These are phyloP conservation scores for Yarrowia sp. DNA, from an alignment of 805 yeast species.

Conservation along the genomic window DNA sequence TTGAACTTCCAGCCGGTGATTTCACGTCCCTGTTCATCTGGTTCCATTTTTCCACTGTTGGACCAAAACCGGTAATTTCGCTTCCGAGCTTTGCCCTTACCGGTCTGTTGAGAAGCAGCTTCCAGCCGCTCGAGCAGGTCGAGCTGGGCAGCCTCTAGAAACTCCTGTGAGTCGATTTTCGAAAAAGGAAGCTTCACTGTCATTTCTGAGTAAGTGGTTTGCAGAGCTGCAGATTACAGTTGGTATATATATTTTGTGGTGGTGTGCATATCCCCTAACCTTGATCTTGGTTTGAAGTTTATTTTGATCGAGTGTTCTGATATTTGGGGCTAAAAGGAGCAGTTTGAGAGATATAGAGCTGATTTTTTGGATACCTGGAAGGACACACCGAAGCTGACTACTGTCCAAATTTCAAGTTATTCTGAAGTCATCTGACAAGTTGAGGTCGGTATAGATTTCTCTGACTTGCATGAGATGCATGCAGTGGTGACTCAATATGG, in stretches of 20 bases:
- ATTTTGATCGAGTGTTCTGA: too few relatives aligned
- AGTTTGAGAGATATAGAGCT: neutral
- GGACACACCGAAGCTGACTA: too few relatives aligned
- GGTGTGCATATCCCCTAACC: constrained; percentile 10
- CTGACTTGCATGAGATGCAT: neutral
- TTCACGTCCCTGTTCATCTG: constrained; percentile 14
- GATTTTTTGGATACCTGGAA: too few relatives aligned
- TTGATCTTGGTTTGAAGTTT: neutral
- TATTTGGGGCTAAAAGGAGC: too few relatives aligned
- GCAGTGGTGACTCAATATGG: neutral
- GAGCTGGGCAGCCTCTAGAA: neutral
- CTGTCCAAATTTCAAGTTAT: too few relatives aligned
- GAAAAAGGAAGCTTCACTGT: neutral
- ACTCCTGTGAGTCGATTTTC: constrained; percentile 7
- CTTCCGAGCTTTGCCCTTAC: constrained; percentile 9
- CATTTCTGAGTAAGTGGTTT: neutral
- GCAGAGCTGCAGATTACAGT: too few relatives aligned
- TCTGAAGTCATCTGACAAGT: too few relatives aligned
- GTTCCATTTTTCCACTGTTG: neutral
- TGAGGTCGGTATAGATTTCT: too few relatives aligned
- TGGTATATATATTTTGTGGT: neutral
- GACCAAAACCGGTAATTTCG: neutral
- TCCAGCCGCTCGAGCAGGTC: neutral
- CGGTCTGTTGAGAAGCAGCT: neutral
- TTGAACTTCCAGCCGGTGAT: constrained; percentile 70